phyloP scores from a whole-genome alignment of 192 early-diverging fungal species.

The Coemansia sp. region DNA sequence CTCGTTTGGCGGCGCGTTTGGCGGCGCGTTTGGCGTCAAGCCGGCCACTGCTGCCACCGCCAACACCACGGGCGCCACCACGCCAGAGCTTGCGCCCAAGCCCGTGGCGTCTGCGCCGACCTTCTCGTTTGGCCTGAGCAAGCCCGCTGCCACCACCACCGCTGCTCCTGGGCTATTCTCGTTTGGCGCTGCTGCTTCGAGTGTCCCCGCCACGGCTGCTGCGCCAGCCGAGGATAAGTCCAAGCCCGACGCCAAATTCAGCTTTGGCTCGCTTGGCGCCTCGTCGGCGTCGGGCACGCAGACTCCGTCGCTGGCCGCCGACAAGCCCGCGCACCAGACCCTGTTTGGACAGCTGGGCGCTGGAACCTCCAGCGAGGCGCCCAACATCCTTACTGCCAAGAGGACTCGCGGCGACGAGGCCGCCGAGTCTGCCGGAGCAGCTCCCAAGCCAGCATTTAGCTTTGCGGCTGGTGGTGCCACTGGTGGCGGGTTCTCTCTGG shows the following conservation, averaged over 20 bases:
- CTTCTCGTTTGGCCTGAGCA: conserved; percentile 22
- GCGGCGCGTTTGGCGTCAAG: conserved; percentile 9
- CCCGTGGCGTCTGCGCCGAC: not conserved
- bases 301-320: not conserved
- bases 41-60: not conserved
- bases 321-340: not conserved
- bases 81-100: conserved; percentile 6
- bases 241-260: conserved; percentile 16
- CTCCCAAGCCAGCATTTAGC: conserved; percentile 24
- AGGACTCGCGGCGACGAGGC: not conserved
- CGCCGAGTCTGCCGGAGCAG: not conserved
- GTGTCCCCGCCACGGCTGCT: not conserved
- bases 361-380: not conserved
- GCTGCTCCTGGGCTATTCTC: conserved; percentile 9
- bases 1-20: not conserved
- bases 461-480: conserved; percentile 9
- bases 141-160: not conserved
- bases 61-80: conserved; percentile 2
- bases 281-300: not conserved
- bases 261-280: conserved; percentile 13
- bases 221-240: conserved; percentile 7
- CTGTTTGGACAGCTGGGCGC: not conserved
- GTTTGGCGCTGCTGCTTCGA: conserved; percentile 13
- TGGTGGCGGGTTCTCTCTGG: not conserved
- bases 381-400: not conserved